These are phyloP conservation scores for Nannochloropsis salina DNA, from an alignment of 108 stramenopile species.

Conservation along the genomic window DNA sequence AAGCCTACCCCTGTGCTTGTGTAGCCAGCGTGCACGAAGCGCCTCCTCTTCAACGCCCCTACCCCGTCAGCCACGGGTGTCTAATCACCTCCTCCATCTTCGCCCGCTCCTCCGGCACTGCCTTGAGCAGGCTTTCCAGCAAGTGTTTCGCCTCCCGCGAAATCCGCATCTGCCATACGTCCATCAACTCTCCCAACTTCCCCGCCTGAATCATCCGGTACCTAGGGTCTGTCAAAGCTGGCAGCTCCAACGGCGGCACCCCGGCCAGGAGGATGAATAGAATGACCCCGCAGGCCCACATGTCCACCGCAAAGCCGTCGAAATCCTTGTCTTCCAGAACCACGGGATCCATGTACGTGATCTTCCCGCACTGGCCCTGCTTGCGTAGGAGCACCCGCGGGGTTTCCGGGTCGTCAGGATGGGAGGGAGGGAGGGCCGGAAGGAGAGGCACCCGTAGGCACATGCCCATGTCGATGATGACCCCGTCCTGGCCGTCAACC, in stretches of 20 bases:
- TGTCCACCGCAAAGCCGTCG: constrained; percentile 85
- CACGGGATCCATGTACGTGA: constrained; percentile 91
- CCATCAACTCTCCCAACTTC: constrained; percentile 61
- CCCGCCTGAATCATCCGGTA: constrained; percentile 71
- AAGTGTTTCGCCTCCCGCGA: constrained; percentile 53
- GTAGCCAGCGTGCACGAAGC: no score
- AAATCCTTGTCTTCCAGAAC: constrained; percentile 67
- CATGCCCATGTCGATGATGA: constrained; percentile 93
- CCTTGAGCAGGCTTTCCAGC: constrained; percentile 68
- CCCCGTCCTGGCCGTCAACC: constrained; percentile 64
- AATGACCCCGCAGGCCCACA: constrained; percentile 88
- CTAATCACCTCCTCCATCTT: constrained; percentile 62
- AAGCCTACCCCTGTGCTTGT: no score
- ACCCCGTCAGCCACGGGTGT: constrained; percentile 56
- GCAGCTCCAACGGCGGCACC: constrained; percentile 81
- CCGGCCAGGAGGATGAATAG: constrained; percentile 90
- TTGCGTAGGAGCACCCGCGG: constrained; percentile 66
- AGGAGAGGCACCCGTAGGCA: constrained; percentile 77
- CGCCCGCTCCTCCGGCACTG: constrained; percentile 62
- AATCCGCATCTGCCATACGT: constrained; percentile 62
- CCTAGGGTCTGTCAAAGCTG: constrained; percentile 63
- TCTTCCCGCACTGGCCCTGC: constrained; percentile 84
- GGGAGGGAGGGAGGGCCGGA: constrained; percentile 33
- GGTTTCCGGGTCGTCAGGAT: constrained; percentile 57
- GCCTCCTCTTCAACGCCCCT: neutral